Conservation (phyloP, 352 stramenopile species). For the Halophytophthora polymorphica region DNA sequence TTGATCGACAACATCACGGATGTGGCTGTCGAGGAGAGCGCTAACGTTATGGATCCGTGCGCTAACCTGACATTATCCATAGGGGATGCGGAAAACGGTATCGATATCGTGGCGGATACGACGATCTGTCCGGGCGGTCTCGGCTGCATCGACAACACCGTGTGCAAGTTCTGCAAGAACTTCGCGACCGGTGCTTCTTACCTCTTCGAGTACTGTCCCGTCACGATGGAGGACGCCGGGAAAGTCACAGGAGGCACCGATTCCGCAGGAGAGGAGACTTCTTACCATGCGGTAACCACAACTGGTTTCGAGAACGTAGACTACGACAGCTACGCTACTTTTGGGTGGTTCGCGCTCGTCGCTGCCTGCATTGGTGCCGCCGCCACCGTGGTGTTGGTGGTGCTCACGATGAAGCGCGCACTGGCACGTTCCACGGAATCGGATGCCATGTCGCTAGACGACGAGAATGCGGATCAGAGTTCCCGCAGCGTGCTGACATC, state of each 20-base stretch:
- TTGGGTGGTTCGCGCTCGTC: constrained; percentile 1
- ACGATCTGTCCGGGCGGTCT: constrained; percentile 21
- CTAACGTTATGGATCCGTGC: constrained; percentile 8
- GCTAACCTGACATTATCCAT: constrained; percentile 13
- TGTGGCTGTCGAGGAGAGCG: constrained; percentile 10
- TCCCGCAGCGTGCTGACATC: constrained; percentile 13
- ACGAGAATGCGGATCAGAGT: constrained; percentile 12
- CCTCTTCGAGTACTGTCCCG: constrained; percentile 20
- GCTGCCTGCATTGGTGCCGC: constrained; percentile 11
- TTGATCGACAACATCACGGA: constrained; percentile 1
- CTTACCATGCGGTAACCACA: not conserved
- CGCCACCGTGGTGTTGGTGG: constrained; percentile 8
- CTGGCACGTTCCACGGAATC: constrained; percentile 1
- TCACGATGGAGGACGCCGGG: constrained; percentile 3
- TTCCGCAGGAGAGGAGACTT: constrained; percentile 7
- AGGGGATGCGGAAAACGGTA: constrained; percentile 24
- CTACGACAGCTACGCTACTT: too few species aligned
- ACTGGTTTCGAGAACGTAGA: not conserved
- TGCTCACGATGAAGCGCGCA: constrained; percentile 11
- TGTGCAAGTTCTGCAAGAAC: constrained; percentile 40
- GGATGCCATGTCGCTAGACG: not conserved
- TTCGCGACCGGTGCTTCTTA: constrained; percentile 19
- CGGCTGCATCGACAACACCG: constrained; percentile 26
- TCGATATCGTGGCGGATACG: constrained; percentile 25
- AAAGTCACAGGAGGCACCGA: not conserved